Evolutionary conservation across 1,284 basidiomycete genomes (phyloP).

Genomic region (Leccinum variabile): DNA sequence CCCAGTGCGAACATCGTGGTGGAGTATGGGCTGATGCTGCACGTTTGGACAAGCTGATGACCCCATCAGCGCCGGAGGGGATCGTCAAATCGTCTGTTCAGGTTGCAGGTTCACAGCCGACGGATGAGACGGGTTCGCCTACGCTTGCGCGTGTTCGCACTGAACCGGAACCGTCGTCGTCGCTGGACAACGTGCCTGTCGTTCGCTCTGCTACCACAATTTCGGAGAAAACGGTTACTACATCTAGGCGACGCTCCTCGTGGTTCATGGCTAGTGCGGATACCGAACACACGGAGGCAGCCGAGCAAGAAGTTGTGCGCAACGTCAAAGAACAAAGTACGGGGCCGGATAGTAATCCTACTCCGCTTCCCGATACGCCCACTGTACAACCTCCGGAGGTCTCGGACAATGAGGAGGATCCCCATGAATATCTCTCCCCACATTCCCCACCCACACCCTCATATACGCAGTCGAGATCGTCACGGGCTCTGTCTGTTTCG

Average conservation of each 20-base stretch:
- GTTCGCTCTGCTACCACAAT: slow-evolving; percentile 15
- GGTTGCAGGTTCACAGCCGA: background rate
- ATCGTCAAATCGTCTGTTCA: slow-evolving; percentile 2
- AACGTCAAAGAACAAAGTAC: slow-evolving; percentile 13
- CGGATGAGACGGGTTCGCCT: slow-evolving; percentile 23
- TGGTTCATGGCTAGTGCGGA: slow-evolving; percentile 38
- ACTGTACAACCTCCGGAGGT: slow-evolving; percentile 16
- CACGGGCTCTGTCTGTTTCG: slow-evolving; percentile 31
- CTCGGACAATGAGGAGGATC: slow-evolving; percentile 24
- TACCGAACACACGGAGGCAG: slow-evolving; percentile 32
- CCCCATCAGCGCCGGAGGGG: slow-evolving; percentile 10
- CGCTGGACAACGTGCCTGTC: slow-evolving; percentile 18
- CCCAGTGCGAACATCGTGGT: slow-evolving; percentile 66
- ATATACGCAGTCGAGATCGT: slow-evolving; percentile 24
- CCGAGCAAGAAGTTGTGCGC: slow-evolving; percentile 18
- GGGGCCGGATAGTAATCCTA: slow-evolving; percentile 18
- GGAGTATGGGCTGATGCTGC: slow-evolving; percentile 88
- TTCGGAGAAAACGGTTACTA: slow-evolving; percentile 18
- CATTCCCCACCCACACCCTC: slow-evolving; percentile 28
- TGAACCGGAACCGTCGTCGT: slow-evolving; percentile 29
- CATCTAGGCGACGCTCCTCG: slow-evolving; percentile 40
- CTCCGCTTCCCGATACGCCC: slow-evolving; percentile 30
- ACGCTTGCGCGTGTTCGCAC: slow-evolving; percentile 34
- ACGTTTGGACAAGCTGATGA: slow-evolving; percentile 42
- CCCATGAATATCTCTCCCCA: slow-evolving; percentile 19